Evolutionary conservation across 208 protist genomes (phyloP), one percentile per base, ranked within the genome.

Genomic region (Histomonas meleagridis): DNA sequence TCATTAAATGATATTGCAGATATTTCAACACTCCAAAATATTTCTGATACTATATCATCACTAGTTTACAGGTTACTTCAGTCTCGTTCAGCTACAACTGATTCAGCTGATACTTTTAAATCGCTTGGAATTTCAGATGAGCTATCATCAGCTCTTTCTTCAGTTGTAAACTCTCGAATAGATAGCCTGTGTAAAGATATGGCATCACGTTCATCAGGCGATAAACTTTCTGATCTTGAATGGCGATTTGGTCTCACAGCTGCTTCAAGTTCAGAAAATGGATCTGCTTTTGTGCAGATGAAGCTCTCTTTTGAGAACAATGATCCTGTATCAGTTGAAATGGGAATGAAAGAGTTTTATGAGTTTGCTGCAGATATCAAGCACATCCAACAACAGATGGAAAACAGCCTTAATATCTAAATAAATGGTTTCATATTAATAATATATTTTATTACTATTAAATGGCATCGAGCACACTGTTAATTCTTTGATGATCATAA

Each of bases 321-420:
- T 12, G 12, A 81, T 12, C 40, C 70, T 26, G 70, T 81, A 23
- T 81, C 70, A 51, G 40, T 81, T 43, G 70, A 81, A 51, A 81
- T 81, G 70, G 70, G 70, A 48, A 81, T 81, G 70, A 81, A 32
- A 51, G 70, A 81, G n/a, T 81, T 81, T 81, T 81, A 81, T 43
- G 70, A 81, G 18, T 81, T 81, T 43, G 70, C 70, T 32, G 10
- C 40, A 16, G 70, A 81, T 81, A 81, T 81, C 51, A 81, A 81
- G 43, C 10, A 43, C 2, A 81, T 81, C n/a, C 35, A 81, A 35
- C 2, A 4, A 28, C 35, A 48, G n/a, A 81, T 81, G 70, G 32
- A 3, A n/a, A 51, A 48, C n/a, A n/a, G 40, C 35, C 35, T 81
- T 81, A 35, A 21, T 14, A 5, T 81, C n/a, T 51, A 10, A 81